These are phyloP conservation scores for Phaeoacremonium minimum DNA, from an alignment of 2,329 filamentous ascomycete species.

Conservation along the genomic window DNA sequence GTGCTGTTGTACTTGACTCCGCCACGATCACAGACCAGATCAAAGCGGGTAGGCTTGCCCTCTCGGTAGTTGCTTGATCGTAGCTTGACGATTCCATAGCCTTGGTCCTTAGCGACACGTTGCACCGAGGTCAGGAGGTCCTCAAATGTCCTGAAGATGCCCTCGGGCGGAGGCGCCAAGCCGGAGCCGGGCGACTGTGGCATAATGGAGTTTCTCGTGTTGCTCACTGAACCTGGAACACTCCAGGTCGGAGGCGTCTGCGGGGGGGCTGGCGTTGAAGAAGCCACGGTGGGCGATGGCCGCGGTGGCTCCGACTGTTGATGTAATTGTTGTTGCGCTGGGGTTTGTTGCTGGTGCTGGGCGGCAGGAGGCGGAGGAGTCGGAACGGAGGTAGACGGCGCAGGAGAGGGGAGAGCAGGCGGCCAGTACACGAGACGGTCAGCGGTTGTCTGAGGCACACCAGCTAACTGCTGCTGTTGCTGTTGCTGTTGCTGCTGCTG, in stretches of 20 bases:
- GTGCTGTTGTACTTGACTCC: constrained; percentile 63
- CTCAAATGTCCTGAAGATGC: constrained; percentile 56
- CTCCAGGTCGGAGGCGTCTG: constrained; percentile 12
- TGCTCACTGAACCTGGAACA: constrained; percentile 12
- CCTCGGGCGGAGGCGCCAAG: constrained; percentile 53
- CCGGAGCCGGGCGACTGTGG: constrained; percentile 41
- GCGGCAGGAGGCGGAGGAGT: constrained; percentile 9
- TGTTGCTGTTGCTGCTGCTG: constrained; percentile 16
- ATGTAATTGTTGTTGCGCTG: background rate
- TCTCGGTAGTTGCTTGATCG: constrained; percentile 61
- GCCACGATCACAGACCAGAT: constrained; percentile 58
- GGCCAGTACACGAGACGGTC: constrained; percentile 9
- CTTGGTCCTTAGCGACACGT: constrained; percentile 56
- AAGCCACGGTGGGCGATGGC: constrained; percentile 7
- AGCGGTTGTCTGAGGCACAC: constrained; percentile 1
- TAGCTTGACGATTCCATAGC: constrained; percentile 59
- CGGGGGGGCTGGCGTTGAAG: constrained; percentile 9
- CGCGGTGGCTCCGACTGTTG: constrained; percentile 3
- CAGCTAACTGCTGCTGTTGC: constrained; percentile 9
- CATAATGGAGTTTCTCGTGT: constrained; percentile 29
- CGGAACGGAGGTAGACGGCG: constrained; percentile 9
- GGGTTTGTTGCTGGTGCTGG: constrained; percentile 3
- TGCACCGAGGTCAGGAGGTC: constrained; percentile 55
- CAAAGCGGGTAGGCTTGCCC: constrained; percentile 57
- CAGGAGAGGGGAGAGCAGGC: constrained; percentile 10